Percentiles rank a stretch among this genome's conserved stretches.
phyloP scores from a whole-genome alignment of 768 basidiomycete species.

The Tephrocybe sp. region DNA sequence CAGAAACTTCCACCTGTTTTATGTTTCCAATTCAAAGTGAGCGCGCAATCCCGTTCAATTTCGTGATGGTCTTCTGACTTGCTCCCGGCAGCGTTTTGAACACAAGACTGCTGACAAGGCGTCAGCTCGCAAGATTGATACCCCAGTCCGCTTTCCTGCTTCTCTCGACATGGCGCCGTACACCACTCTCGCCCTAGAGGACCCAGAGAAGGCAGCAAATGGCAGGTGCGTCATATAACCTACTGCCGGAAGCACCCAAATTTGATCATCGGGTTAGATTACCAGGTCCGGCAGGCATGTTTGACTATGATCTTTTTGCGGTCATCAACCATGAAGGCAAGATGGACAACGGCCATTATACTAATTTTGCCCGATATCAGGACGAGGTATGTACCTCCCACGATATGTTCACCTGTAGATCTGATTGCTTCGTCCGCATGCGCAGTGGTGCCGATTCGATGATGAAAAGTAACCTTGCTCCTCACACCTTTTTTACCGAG shows the following conservation, averaged over 20 bases:
- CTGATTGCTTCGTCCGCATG: not conserved
- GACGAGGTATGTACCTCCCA: conserved; percentile 63
- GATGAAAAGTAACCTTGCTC: conserved; percentile 71
- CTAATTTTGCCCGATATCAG: conserved; percentile 77
- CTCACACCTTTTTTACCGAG: conserved; percentile 2
- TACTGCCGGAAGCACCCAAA: not conserved
- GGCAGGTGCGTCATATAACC: conserved; percentile 25
- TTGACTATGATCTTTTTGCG: conserved; percentile 88
- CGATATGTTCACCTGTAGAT: not conserved
- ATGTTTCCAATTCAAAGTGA: conserved; percentile 93
- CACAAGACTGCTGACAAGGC: conserved; percentile 74
- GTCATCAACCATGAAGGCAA: conserved; percentile 95
- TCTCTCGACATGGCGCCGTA: conserved; percentile 87
- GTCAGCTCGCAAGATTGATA: conserved; percentile 81
- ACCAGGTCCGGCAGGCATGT: conserved; percentile 64
- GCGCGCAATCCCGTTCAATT: not conserved
- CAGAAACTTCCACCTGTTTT: conserved; percentile 84
- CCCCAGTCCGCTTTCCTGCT: conserved; percentile 77
- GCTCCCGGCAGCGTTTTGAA: conserved; percentile 73
- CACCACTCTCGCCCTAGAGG: conserved; percentile 61
- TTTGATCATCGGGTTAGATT: conserved; percentile 27
- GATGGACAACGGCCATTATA: conserved; percentile 94
- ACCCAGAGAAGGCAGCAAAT: conserved; percentile 42
- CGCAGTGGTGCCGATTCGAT: conserved; percentile 90
- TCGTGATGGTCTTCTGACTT: conserved; percentile 1